Percentiles rank a stretch among this genome's conserved stretches.
These are phyloP conservation scores for Priceomyces fermenticarens DNA, from an alignment of 805 yeast genomes.

Conservation along the genomic window DNA sequence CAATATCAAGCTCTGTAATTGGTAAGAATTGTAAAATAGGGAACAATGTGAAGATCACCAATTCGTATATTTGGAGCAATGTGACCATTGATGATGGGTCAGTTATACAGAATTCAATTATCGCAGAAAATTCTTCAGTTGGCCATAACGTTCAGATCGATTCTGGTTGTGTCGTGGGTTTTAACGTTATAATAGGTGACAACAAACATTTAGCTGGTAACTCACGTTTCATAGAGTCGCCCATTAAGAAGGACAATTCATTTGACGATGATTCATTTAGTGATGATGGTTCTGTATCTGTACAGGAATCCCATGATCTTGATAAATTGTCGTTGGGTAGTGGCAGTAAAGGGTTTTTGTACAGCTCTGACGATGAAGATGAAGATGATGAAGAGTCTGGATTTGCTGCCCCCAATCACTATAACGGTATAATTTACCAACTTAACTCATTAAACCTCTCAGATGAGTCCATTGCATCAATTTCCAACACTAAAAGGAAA, in stretches of 20 bases:
- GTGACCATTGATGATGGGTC: slow-evolving; percentile 67
- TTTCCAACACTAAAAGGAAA: slow-evolving; percentile 36
- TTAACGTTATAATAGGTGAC: slow-evolving; percentile 62
- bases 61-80: slow-evolving; percentile 87
- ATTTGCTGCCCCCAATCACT: slow-evolving; percentile 24
- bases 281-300: slow-evolving; percentile 21
- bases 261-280: slow-evolving; percentile 21
- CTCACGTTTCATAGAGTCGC: slow-evolving; percentile 51
- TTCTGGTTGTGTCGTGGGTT: slow-evolving; percentile 80
- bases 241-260: slow-evolving; percentile 30
- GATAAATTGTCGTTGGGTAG: slow-evolving; percentile 45
- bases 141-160: slow-evolving; percentile 50
- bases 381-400: slow-evolving; percentile 42
- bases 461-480: slow-evolving; percentile 57
- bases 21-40: slow-evolving; percentile 89
- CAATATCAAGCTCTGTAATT: slow-evolving; percentile 66
- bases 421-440: slow-evolving; percentile 45
- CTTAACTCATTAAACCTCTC: slow-evolving; percentile 48
- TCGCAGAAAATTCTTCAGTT: slow-evolving; percentile 64
- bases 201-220: slow-evolving; percentile 47
- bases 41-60: slow-evolving; percentile 61
- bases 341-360: slow-evolving; percentile 49
- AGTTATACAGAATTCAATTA: slow-evolving; percentile 57
- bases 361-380: slow-evolving; percentile 45
- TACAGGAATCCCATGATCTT: slow-evolving; percentile 26